Evolutionary conservation across 1,284 basidiomycete species (phyloP).

Genomic region (Exsudoporus floridanus): DNA sequence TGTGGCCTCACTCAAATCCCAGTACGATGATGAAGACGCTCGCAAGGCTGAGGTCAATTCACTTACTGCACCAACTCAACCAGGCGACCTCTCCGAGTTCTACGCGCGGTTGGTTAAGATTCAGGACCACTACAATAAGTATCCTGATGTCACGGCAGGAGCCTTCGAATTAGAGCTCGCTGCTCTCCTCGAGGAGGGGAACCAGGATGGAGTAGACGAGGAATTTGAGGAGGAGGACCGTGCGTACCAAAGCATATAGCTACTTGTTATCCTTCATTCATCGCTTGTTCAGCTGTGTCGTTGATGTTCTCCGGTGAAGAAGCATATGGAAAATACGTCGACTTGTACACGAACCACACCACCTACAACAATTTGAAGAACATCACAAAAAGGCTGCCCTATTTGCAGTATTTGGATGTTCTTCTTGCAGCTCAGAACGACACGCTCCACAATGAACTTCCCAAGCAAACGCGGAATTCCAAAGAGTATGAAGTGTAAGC

Average conservation of each 20-base stretch:
- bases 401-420: slow-evolving; percentile 90
- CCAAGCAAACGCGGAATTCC: slow-evolving; percentile 67
- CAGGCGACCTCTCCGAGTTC: slow-evolving; percentile 87
- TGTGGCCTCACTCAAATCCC: slow-evolving; percentile 59
- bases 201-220: slow-evolving; percentile 67
- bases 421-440: slow-evolving; percentile 59
- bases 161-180: slow-evolving; percentile 81
- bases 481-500: slow-evolving; percentile 81
- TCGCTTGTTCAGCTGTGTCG: slow-evolving; percentile 64
- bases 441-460: slow-evolving; percentile 69
- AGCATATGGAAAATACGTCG: slow-evolving; percentile 90
- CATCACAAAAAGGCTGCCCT: slow-evolving; percentile 76
- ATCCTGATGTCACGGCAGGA: slow-evolving; percentile 83
- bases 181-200: slow-evolving; percentile 71
- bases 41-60: slow-evolving; percentile 60
- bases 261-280: slow-evolving; percentile 12
- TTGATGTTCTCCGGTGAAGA: slow-evolving; percentile 96
- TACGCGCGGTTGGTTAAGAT: slow-evolving; percentile 92
- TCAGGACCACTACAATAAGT: slow-evolving; percentile 94
- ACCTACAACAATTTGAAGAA: slow-evolving; percentile 89
- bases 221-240: slow-evolving; percentile 79
- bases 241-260: slow-evolving; percentile 40
- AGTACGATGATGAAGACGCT: slow-evolving; percentile 74
- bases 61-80: slow-evolving; percentile 56
- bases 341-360: slow-evolving; percentile 87